These are phyloP conservation scores for Annona squamosa DNA, from an alignment of 164 flowering plant genomes.

Conservation along the genomic window DNA sequence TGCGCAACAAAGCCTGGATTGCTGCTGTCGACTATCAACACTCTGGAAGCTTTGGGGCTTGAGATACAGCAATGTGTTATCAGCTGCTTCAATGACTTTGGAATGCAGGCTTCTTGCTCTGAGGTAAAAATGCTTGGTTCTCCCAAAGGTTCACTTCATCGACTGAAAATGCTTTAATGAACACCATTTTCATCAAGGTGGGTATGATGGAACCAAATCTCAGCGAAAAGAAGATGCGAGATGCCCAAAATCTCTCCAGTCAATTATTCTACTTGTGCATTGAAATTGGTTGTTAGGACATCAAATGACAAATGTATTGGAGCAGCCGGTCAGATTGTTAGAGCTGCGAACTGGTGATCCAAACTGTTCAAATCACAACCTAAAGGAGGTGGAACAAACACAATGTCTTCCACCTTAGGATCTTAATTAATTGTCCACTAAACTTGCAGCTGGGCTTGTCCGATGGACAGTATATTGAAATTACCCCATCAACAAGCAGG, in stretches of 20 bases:
- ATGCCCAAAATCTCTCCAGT: background rate
- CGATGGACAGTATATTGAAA: background rate
- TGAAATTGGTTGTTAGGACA: background rate
- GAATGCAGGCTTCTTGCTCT: constrained; percentile 82
- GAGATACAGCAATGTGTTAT: constrained; percentile 91
- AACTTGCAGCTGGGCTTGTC: background rate
- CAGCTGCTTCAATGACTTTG: constrained; percentile 86
- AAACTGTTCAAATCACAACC: background rate
- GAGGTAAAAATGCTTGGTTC: constrained; percentile 39
- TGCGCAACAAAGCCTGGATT: constrained; percentile 73
- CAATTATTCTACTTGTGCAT: background rate
- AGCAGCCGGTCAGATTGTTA: background rate
- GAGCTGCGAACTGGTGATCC: background rate
- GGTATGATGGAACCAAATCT: background rate
- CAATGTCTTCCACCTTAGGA: background rate
- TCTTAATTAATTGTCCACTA: background rate
- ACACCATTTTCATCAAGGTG: background rate
- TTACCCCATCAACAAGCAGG: background rate
- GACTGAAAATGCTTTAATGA: background rate
- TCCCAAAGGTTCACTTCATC: background rate
- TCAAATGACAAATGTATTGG: background rate
- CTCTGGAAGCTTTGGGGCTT: constrained; percentile 79
- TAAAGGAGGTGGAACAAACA: background rate
- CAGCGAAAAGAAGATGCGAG: background rate
- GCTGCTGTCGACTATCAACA: constrained; percentile 54